These are phyloP conservation scores for Ustilago lituana DNA, from an alignment of 1,284 basidiomycete genomes.

Conservation along the genomic window DNA sequence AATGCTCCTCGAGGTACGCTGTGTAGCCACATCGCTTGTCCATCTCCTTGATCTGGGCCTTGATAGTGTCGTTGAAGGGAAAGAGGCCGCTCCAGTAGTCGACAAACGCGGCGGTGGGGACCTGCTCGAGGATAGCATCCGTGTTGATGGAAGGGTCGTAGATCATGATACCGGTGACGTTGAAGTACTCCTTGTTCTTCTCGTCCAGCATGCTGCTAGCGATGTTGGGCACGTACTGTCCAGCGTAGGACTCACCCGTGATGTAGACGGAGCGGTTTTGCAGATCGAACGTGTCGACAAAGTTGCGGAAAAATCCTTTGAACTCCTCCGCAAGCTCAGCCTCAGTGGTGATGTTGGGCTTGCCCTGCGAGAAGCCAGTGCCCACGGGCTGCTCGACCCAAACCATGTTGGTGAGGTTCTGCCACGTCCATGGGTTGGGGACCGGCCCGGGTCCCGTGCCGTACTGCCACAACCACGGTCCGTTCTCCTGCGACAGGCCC, in stretches of 20 bases:
- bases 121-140: conserved; percentile 45
- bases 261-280: conserved; percentile 51
- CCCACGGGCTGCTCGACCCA: conserved; percentile 86
- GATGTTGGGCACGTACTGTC: conserved; percentile 98
- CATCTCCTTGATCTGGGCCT: conserved; percentile 26
- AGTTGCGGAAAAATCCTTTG: conserved; percentile 59
- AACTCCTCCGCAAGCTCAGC: conserved; percentile 67
- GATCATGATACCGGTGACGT: conserved; percentile 62
- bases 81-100: conserved; percentile 34
- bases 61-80: conserved; percentile 45
- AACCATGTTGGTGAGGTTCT: conserved; percentile 77
- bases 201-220: conserved; percentile 54
- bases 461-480: conserved; percentile 75
- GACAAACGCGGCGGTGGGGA: conserved; percentile 47
- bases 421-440: conserved; percentile 84
- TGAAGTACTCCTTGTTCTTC: conserved; percentile 46
- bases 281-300: conserved; percentile 51
- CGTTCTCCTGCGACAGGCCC: conserved; percentile 82
- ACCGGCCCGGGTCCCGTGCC: conserved; percentile 75
- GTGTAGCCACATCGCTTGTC: conserved; percentile 53
- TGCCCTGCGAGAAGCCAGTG: conserved; percentile 81
- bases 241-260: conserved; percentile 79
- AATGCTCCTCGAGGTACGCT: conserved; percentile 51
- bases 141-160: conserved; percentile 60
- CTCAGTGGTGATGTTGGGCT: conserved; percentile 72